Evolutionary conservation across 208 protist genomes (phyloP).

Genomic region (Leishmania turanica): DNA sequence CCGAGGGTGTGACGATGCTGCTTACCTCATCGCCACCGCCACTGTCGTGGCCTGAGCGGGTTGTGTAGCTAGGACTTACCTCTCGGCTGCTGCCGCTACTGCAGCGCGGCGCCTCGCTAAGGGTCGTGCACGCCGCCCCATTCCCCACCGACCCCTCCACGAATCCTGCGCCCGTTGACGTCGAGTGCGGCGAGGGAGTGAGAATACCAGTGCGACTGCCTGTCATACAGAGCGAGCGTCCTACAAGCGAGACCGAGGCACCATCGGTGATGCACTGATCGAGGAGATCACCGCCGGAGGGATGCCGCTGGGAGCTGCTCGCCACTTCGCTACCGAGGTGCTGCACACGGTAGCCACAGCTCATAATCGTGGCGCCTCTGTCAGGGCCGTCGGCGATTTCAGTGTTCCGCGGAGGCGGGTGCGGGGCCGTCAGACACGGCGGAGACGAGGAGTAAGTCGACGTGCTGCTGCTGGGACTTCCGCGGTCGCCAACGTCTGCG

Average conservation of each 20-base stretch:
- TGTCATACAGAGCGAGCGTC: constrained; percentile 1
- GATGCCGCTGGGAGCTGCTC: not conserved
- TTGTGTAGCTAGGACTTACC: not conserved
- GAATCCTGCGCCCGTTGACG: not conserved
- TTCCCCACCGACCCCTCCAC: not conserved
- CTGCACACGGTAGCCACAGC: not conserved
- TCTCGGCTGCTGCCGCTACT: not conserved
- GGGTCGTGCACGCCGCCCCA: not conserved
- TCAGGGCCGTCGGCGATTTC: not conserved
- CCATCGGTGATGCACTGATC: not conserved
- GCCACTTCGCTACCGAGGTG: not conserved
- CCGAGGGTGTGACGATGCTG: constrained; percentile 1
- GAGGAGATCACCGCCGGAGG: not conserved
- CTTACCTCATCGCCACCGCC: constrained; percentile 4
- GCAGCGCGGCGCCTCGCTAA: not conserved
- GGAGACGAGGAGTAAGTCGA: constrained; percentile 1
- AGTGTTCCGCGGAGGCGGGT: not conserved
- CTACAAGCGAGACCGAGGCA: not conserved
- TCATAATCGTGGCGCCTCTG: not conserved
- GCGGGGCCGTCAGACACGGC: not conserved
- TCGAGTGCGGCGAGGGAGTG: constrained; percentile 1
- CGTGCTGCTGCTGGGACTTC: constrained; percentile 8
- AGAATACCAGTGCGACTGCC: constrained; percentile 3
- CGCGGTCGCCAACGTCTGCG: not conserved
- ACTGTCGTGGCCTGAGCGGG: not conserved